Base-by-base conservation (phyloP, 805 yeast genomes). In the Zygoascus bituminiphila region DNA sequence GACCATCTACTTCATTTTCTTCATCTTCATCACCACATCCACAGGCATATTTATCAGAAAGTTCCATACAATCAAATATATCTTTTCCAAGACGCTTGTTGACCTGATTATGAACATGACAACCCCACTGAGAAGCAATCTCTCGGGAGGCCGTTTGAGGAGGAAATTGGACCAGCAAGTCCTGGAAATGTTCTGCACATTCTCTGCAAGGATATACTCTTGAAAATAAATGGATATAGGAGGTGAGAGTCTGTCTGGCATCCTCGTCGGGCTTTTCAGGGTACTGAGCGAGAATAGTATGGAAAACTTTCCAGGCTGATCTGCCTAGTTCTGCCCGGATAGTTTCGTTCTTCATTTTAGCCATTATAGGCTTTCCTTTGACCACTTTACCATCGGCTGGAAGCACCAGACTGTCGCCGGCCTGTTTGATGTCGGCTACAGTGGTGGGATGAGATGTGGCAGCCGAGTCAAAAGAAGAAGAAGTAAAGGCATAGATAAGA, bases 111-210 rank as follows among this genome's bases (percentile, higher is more conserved):
- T 89, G 98, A 4, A 89, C 72, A 59, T 83, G 83, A 62, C 98
- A 93, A 1, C 98, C 98, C 98, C 98, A 93, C 54, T 86, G 68
- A 0, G 96, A 88, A 1, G 98, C 98, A 2, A 78, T 76, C 52
- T 80, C 79, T 50, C 96, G 73, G 20, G 84, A 74, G 6, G 78
- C 71, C 2, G 83, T 74, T 60, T 93, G 98, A 2, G 96, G 96
- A 1, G 98, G 98, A 59, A 71, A 81, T 57, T 82, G 73, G 49
- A 70, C 60, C 49, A 93, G 66, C 54, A 91, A 67, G 60, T 76
- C 67, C 54, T 77, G 83, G 65, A 93, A 93, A 65, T 93, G 98
- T 54, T 86, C 73, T 0, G 98, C 97, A 67, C 98, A 93, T 62
- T 91, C 97, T 2, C 62, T 52, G 44, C 55, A 45, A 0, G 98